These are phyloP conservation scores for Fragaria vesca DNA, from an alignment of 306 rosid genomes.

Conservation along the genomic window DNA sequence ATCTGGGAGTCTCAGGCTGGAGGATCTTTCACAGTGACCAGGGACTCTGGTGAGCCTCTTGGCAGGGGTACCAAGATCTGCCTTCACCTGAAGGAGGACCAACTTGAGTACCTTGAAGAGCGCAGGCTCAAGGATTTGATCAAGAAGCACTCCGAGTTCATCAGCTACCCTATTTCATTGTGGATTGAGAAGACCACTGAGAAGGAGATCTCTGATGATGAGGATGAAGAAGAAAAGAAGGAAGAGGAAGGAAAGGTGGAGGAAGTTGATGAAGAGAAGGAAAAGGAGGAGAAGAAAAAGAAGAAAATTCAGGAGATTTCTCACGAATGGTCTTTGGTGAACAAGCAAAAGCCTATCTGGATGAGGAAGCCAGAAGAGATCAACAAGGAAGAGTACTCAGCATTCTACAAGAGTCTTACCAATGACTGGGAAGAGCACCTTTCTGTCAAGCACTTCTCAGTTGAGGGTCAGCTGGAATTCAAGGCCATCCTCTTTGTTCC, in stretches of 20 bases:
- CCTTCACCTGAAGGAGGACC: constrained; percentile 83
- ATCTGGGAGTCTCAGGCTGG: constrained; percentile 99
- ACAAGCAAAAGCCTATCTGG: constrained; percentile 98
- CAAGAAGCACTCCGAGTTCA: constrained; percentile 94
- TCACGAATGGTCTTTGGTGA: constrained; percentile 84
- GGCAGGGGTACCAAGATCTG: constrained; percentile 91
- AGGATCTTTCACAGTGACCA: constrained; percentile 87
- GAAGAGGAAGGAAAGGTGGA: constrained; percentile 92
- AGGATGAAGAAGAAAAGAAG: constrained; percentile 90
- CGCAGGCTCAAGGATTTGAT: constrained; percentile 83
- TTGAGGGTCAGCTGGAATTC: constrained; percentile 91
- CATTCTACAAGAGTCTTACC: constrained; percentile 89
- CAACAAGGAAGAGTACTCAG: constrained; percentile 81
- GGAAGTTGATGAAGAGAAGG: constrained; percentile 85
- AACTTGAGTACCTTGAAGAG: constrained; percentile 92
- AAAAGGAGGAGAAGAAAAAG: constrained; percentile 84
- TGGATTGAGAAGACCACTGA: constrained; percentile 91
- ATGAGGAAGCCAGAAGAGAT: constrained; percentile 98
- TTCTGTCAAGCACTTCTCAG: constrained; percentile 93
- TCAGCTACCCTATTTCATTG: constrained; percentile 93
- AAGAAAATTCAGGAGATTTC: constrained; percentile 89
- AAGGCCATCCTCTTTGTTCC: constrained; percentile 92
- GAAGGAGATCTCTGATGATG: constrained; percentile 92
- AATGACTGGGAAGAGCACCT: constrained; percentile 97
- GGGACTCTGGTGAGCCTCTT: constrained; percentile 77